Percentiles rank a stretch among this genome's conserved stretches.
These are phyloP conservation scores for Metschnikowia continentalis DNA, from an alignment of 805 yeast species.

Conservation along the genomic window DNA sequence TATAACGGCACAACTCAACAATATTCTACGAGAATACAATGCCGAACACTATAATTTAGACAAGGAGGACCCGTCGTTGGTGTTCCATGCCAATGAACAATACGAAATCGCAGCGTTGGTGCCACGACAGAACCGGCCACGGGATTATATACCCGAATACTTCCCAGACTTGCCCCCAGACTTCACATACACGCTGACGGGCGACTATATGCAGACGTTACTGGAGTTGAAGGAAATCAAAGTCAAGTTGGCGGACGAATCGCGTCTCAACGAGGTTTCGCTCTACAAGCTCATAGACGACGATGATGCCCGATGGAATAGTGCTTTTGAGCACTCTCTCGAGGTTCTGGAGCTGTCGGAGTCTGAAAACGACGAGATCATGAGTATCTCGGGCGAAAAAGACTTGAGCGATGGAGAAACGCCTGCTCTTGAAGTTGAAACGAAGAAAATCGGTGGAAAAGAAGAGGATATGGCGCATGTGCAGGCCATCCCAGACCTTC, in stretches of 20 bases:
- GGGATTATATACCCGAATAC: conserved; percentile 62
- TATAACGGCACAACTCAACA: conserved; percentile 8
- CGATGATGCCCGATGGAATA: conserved; percentile 29
- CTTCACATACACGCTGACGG: conserved; percentile 80
- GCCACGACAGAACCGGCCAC: conserved; percentile 41
- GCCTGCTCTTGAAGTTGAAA: neutral
- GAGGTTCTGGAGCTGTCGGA: conserved; percentile 16
- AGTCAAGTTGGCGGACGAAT: conserved; percentile 72
- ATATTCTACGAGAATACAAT: conserved; percentile 13
- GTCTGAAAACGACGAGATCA: conserved; percentile 19
- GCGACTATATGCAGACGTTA: conserved; percentile 56
- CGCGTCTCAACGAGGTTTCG: conserved; percentile 75
- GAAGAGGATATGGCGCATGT: neutral
- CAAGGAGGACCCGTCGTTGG: conserved; percentile 41
- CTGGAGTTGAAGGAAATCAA: conserved; percentile 70
- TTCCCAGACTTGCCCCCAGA: conserved; percentile 91
- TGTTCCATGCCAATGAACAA: conserved; percentile 50
- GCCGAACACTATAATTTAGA: conserved; percentile 22
- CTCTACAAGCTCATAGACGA: conserved; percentile 53
- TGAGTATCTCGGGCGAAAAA: conserved; percentile 17
- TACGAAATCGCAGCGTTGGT: conserved; percentile 52
- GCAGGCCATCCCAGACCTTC: neutral
- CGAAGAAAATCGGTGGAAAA: neutral
- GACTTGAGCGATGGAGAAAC: conserved; percentile 6
- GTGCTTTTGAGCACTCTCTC: conserved; percentile 25